Percentiles rank a stretch among this genome's conserved stretches.
Evolutionary conservation across 768 basidiomycete species (phyloP).

Genomic region (Boletales sp.): DNA sequence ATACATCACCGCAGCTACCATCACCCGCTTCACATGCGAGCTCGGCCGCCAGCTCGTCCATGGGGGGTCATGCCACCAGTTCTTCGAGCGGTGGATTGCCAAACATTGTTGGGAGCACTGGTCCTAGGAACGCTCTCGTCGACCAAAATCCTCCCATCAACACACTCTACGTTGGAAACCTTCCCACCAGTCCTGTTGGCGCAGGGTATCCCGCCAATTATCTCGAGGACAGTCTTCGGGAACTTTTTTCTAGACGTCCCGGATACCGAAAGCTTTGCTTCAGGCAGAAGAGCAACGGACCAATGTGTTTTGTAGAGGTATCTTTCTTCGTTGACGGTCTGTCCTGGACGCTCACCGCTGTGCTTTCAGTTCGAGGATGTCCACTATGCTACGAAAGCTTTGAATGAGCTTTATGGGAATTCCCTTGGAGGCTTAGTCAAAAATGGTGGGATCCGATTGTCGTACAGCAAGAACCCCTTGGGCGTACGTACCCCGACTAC

Average conservation of each 20-base stretch:
- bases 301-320: slow-evolving; percentile 99
- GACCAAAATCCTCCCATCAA: slow-evolving; percentile 99
- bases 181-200: slow-evolving; percentile 77
- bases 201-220: slow-evolving; percentile 71
- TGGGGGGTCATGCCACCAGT: slow-evolving; percentile 26
- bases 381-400: slow-evolving; percentile 74
- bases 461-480: slow-evolving; percentile 98
- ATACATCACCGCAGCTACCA: slow-evolving; percentile 67
- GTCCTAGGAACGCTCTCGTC: slow-evolving; percentile 39
- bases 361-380: slow-evolving; percentile 83
- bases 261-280: slow-evolving; percentile 94
- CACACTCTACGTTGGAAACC: slow-evolving; percentile 98
- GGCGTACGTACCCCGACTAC: slow-evolving; percentile 82
- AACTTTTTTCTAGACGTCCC: slow-evolving; percentile 71
- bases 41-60: slow-evolving; percentile 38
- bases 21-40: slow-evolving; percentile 70
- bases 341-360: neutral
- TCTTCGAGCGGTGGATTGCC: slow-evolving; percentile 28
- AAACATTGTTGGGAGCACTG: slow-evolving; percentile 20
- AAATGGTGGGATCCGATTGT: slow-evolving; percentile 91
- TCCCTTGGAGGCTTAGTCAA: slow-evolving; percentile 91
- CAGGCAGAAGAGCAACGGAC: slow-evolving; percentile 94
- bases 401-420: slow-evolving; percentile 87
- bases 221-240: slow-evolving; percentile 83
- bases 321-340: slow-evolving; percentile 5